These are phyloP conservation scores for Aureobasidium sp. DNA, from an alignment of 2,329 filamentous ascomycete species.

Conservation along the genomic window DNA sequence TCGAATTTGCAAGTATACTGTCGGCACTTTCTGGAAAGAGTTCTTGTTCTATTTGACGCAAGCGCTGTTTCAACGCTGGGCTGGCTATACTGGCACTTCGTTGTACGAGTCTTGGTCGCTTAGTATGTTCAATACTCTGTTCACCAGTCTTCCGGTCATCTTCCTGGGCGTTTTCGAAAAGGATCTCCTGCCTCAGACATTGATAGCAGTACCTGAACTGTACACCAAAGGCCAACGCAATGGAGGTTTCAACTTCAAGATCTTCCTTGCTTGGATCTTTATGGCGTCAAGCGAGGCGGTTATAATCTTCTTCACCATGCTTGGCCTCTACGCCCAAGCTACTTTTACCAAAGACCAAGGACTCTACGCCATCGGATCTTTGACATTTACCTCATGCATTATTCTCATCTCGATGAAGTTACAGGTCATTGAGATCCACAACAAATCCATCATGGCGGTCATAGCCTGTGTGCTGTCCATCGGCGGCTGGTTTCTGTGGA, in stretches of 20 bases:
- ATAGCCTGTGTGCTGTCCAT: slow-evolving; percentile 52
- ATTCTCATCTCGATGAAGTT: slow-evolving; percentile 69
- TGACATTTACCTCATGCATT: slow-evolving; percentile 64
- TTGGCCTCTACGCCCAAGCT: slow-evolving; percentile 53
- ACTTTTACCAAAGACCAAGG: slow-evolving; percentile 57
- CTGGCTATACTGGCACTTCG: slow-evolving; percentile 79
- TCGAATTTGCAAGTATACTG: slow-evolving; percentile 72
- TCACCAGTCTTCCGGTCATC: slow-evolving; percentile 78
- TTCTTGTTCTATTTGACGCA: slow-evolving; percentile 45
- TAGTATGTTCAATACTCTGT: slow-evolving; percentile 89
- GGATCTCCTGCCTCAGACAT: slow-evolving; percentile 63
- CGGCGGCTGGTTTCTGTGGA: slow-evolving; percentile 85
- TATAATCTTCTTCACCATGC: slow-evolving; percentile 65
- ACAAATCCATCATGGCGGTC: slow-evolving; percentile 61
- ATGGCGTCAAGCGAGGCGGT: slow-evolving; percentile 67
- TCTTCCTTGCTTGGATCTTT: slow-evolving; percentile 75
- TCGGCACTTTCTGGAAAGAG: slow-evolving; percentile 84
- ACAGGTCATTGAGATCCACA: slow-evolving; percentile 73
- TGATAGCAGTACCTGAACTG: slow-evolving; percentile 74
- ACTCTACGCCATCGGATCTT: slow-evolving; percentile 63
- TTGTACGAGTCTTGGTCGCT: slow-evolving; percentile 77
- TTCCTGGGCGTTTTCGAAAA: slow-evolving; percentile 78
- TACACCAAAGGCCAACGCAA: slow-evolving; percentile 73
- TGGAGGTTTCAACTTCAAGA: slow-evolving; percentile 66
- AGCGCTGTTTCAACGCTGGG: slow-evolving; percentile 70